Evolutionary conservation across 73 alveolate genomes (phyloP).

Genomic region (Tetrahymena borealis): DNA sequence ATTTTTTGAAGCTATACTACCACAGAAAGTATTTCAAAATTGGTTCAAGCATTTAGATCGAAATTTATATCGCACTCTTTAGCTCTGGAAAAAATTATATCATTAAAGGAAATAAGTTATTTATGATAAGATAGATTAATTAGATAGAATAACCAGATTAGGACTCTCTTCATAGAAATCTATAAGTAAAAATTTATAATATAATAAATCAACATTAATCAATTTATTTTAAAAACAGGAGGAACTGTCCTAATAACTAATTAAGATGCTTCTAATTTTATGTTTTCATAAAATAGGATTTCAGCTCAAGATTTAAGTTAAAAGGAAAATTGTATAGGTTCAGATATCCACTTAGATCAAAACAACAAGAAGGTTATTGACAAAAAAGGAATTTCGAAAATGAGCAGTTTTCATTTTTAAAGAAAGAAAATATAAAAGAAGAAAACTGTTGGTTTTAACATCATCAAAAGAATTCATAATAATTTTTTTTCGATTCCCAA

Average conservation of each 20-base stretch:
- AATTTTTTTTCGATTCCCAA: too few relatives aligned
- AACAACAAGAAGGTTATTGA: background rate
- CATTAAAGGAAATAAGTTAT: background rate
- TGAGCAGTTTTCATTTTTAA: background rate
- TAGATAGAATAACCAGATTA: background rate
- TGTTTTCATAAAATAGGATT: background rate
- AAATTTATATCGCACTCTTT: background rate
- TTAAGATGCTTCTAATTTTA: background rate
- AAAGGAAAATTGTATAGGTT: background rate
- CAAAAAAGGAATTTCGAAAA: background rate
- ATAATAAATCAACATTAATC: background rate
- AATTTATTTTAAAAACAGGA: background rate
- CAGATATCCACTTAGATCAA: background rate
- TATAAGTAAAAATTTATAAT: background rate
- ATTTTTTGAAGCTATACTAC: background rate
- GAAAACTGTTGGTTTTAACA: background rate
- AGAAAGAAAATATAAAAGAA: background rate
- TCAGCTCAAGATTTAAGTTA: background rate
- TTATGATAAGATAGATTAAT: background rate
- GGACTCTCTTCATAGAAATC: background rate
- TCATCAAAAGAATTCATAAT: background rate
- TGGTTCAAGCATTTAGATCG: background rate
- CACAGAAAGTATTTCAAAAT: background rate
- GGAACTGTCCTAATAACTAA: background rate
- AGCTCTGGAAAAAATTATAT: background rate